Conservation (phyloP, 768 basidiomycete species). For the Pisolithus orientalis region DNA sequence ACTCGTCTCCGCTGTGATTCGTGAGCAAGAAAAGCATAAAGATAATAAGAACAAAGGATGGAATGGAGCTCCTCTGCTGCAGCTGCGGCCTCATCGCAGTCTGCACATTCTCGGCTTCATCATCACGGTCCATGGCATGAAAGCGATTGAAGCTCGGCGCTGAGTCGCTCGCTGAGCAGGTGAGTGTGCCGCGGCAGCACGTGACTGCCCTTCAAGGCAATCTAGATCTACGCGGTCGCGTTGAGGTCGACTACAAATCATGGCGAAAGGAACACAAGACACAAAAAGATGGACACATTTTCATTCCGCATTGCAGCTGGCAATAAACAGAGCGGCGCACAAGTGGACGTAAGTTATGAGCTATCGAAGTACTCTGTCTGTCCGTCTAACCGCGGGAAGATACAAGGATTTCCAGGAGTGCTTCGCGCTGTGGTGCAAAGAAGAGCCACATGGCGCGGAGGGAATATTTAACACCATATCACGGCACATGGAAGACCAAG, state of each 20-base stretch:
- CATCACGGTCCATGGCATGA: slow-evolving; percentile 26
- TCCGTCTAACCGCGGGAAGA: slow-evolving; percentile 17
- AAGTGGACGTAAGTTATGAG: slow-evolving; percentile 44
- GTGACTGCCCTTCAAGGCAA: slow-evolving; percentile 7
- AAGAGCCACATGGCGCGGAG: slow-evolving; percentile 56
- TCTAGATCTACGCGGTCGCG: too few species aligned
- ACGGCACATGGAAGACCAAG: slow-evolving; percentile 64
- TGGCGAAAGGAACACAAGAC: slow-evolving; percentile 19
- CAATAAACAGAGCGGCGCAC: slow-evolving; percentile 44
- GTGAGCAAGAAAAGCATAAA: slow-evolving; percentile 77
- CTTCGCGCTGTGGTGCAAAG: slow-evolving; percentile 59
- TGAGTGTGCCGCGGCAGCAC: slow-evolving; percentile 10
- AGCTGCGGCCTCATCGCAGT: slow-evolving; percentile 19
- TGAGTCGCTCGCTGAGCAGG: not conserved
- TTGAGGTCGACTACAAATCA: not conserved
- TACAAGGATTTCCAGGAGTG: slow-evolving; percentile 56
- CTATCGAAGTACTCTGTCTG: not conserved
- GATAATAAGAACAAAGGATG: slow-evolving; percentile 68
- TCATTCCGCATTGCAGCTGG: slow-evolving; percentile 46
- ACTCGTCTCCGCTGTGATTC: slow-evolving; percentile 66
- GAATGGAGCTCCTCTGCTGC: slow-evolving; percentile 54
- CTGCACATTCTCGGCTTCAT: slow-evolving; percentile 9
- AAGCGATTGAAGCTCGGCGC: not conserved
- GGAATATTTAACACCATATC: slow-evolving; percentile 62
- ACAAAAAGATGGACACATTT: slow-evolving; percentile 49